These are phyloP conservation scores for Gynochthodes officinalis DNA, from an alignment of 257 asterid species.

Conservation along the genomic window DNA sequence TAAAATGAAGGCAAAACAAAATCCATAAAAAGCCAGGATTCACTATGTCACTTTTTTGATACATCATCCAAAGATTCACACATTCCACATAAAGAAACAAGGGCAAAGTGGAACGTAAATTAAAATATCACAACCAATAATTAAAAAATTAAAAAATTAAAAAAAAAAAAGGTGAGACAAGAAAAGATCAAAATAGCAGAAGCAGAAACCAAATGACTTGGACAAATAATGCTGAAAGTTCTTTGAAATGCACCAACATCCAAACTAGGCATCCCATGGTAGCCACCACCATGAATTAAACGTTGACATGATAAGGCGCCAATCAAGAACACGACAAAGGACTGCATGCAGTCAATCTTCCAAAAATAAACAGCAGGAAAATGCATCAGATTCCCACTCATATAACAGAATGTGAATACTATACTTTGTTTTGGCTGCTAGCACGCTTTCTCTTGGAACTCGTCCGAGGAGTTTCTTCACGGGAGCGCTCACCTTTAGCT, in stretches of 20 bases:
- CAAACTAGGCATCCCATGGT: neutral
- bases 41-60: neutral
- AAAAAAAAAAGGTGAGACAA: neutral
- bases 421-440: constrained; percentile 50
- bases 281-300: neutral
- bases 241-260: neutral
- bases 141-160: neutral
- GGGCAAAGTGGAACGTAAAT: neutral
- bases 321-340: neutral
- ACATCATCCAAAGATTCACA: neutral
- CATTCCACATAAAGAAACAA: neutral
- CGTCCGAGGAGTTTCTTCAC: constrained; percentile 49
- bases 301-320: neutral
- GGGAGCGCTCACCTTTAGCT: constrained; percentile 36
- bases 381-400: neutral
- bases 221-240: neutral
- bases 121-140: neutral
- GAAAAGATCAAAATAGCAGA: neutral
- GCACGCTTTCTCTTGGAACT: constrained; percentile 64
- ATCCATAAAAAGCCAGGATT: neutral
- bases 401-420: neutral
- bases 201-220: neutral
- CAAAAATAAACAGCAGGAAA: neutral
- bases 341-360: neutral
- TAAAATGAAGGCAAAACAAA: too few relatives aligned